Evolutionary conservation across 192 early-diverging fungal species (phyloP).

Genomic region (Backusella psychrophila): DNA sequence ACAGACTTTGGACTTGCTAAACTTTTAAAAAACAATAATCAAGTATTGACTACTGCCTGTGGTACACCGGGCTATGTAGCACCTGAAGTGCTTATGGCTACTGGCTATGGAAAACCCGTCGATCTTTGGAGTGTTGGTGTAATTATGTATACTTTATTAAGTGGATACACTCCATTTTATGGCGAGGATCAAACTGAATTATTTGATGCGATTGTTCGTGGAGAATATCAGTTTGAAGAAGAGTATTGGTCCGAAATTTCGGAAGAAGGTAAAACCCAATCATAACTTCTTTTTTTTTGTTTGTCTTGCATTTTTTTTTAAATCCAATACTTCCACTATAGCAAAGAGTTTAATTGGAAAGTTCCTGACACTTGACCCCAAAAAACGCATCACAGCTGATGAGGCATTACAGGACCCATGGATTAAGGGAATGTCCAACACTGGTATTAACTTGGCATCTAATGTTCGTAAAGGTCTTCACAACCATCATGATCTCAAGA

Average conservation of each 20-base stretch:
- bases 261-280: conserved; percentile 38
- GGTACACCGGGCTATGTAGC: conserved; percentile 63
- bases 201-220: conserved; percentile 61
- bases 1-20: conserved; percentile 78
- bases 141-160: conserved; percentile 69
- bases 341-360: conserved; percentile 74
- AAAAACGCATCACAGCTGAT: conserved; percentile 69
- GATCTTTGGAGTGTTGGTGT: conserved; percentile 80
- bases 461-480: conserved; percentile 15
- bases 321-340: conserved; percentile 14
- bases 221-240: conserved; percentile 64
- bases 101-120: conserved; percentile 62
- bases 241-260: conserved; percentile 80
- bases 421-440: conserved; percentile 55
- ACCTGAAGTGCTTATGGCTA: conserved; percentile 64
- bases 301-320: background rate
- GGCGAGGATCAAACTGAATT: conserved; percentile 56
- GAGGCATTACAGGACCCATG: conserved; percentile 84
- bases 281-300: background rate
- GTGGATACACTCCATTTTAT: conserved; percentile 70
- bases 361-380: conserved; percentile 62
- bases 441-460: background rate
- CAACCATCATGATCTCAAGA: background rate
- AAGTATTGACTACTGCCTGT: conserved; percentile 65
- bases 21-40: conserved; percentile 51